These are phyloP conservation scores for Curvularia verruculosa DNA, from an alignment of 2,329 filamentous ascomycete genomes.

Conservation along the genomic window DNA sequence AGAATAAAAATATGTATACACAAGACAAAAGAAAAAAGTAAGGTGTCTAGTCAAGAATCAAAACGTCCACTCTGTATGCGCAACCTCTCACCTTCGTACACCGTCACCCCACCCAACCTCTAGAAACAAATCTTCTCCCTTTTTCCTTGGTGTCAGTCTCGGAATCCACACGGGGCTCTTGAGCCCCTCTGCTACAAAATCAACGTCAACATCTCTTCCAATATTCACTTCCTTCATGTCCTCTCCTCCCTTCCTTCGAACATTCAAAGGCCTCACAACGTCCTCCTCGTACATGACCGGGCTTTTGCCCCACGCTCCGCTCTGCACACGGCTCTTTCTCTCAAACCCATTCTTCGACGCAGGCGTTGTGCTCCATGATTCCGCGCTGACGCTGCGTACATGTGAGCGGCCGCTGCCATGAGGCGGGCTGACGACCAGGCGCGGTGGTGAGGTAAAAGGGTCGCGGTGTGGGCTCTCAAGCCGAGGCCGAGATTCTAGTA, in stretches of 20 bases:
- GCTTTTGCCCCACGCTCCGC: conserved; percentile 35
- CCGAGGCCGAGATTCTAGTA: conserved; percentile 42
- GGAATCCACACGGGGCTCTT: conserved; percentile 65
- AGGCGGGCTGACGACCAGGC: conserved; percentile 23
- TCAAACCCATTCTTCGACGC: conserved; percentile 22
- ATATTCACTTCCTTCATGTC: conserved; percentile 29
- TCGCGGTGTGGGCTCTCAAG: conserved; percentile 23
- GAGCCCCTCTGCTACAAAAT: conserved; percentile 30
- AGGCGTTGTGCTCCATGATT: conserved; percentile 30
- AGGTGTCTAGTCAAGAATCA: conserved; percentile 10
- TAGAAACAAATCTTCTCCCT: conserved; percentile 68
- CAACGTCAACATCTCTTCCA: conserved; percentile 22
- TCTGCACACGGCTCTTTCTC: conserved; percentile 32
- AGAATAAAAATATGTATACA: conserved; percentile 12
- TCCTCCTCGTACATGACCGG: conserved; percentile 35
- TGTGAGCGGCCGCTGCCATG: conserved; percentile 27
- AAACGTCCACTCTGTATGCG: neutral
- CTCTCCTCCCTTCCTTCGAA: conserved; percentile 24
- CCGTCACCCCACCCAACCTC: conserved; percentile 42
- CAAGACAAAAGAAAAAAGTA: conserved; percentile 11
- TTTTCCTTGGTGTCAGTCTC: conserved; percentile 68
- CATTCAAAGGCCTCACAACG: conserved; percentile 36
- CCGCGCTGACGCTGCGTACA: conserved; percentile 32
- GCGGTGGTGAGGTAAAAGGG: conserved; percentile 32
- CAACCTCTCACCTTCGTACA: conserved; percentile 3